These are phyloP conservation scores for Eucalyptus marginata DNA, from an alignment of 345 rosid species.

Conservation along the genomic window DNA sequence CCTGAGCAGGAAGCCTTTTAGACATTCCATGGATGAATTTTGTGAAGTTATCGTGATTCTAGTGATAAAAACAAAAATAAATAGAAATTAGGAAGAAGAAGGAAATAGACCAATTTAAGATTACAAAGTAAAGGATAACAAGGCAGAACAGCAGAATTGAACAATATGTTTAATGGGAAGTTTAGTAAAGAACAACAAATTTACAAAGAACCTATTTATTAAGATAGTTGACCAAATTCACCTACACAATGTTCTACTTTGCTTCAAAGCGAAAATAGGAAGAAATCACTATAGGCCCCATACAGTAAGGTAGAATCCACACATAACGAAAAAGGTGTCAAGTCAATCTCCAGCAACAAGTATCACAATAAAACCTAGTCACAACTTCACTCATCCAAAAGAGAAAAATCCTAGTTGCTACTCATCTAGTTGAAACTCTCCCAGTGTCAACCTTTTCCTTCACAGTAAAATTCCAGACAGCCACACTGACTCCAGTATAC, in stretches of 20 bases:
- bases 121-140: background rate
- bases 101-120: background rate
- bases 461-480: background rate
- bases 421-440: background rate
- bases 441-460: background rate
- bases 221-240: background rate
- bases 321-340: background rate
- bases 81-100: background rate
- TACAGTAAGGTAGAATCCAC: background rate
- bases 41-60: slow-evolving; percentile 45
- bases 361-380: background rate
- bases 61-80: background rate
- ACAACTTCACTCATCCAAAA: background rate
- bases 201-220: background rate
- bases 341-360: background rate
- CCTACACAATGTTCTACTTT: background rate
- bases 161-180: background rate
- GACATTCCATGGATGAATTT: slow-evolving; percentile 72
- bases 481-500: background rate
- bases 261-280: background rate
- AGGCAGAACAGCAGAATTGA: background rate
- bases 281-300: background rate
- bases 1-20: slow-evolving; percentile 56
- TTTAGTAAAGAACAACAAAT: background rate
- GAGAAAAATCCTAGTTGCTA: background rate